These are phyloP conservation scores for Exophiala alcalophila DNA, from an alignment of 2,329 filamentous ascomycete genomes.

Conservation along the genomic window DNA sequence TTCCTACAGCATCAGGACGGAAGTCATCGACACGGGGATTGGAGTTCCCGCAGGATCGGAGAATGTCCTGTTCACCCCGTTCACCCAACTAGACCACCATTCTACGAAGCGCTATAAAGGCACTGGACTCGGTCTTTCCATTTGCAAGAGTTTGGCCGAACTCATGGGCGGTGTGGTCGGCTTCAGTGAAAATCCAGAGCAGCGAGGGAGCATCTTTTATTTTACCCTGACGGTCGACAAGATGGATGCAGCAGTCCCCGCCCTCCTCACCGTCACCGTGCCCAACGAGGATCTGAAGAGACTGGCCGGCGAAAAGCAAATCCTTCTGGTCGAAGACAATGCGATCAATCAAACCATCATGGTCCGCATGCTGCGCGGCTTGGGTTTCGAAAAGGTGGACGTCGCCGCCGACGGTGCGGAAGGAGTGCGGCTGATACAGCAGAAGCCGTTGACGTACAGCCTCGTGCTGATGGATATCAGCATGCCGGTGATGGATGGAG, in stretches of 20 bases:
- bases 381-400: slow-evolving; percentile 54
- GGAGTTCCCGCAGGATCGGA: slow-evolving; percentile 49
- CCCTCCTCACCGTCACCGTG: slow-evolving; percentile 25
- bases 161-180: slow-evolving; percentile 56
- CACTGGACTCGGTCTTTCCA: slow-evolving; percentile 56
- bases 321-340: slow-evolving; percentile 45
- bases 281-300: slow-evolving; percentile 35
- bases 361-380: slow-evolving; percentile 56
- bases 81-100: slow-evolving; percentile 55
- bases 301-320: slow-evolving; percentile 41
- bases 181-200: slow-evolving; percentile 38
- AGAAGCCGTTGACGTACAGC: slow-evolving; percentile 67
- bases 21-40: slow-evolving; percentile 54
- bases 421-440: slow-evolving; percentile 57
- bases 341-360: slow-evolving; percentile 47
- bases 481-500: slow-evolving; percentile 40
- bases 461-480: slow-evolving; percentile 34
- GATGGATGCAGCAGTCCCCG: slow-evolving; percentile 18
- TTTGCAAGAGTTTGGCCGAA: slow-evolving; percentile 56
- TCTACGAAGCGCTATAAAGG: slow-evolving; percentile 55
- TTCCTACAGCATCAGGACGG: slow-evolving; percentile 41
- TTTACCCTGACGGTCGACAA: slow-evolving; percentile 31
- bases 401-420: slow-evolving; percentile 84
- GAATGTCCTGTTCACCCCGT: slow-evolving; percentile 54
- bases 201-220: slow-evolving; percentile 23